A percentile compares a stretch with the other conserved stretches of the same genome.
phyloP scores from a whole-genome alignment of 306 rosid species.

The Cicer chorassanicum region DNA sequence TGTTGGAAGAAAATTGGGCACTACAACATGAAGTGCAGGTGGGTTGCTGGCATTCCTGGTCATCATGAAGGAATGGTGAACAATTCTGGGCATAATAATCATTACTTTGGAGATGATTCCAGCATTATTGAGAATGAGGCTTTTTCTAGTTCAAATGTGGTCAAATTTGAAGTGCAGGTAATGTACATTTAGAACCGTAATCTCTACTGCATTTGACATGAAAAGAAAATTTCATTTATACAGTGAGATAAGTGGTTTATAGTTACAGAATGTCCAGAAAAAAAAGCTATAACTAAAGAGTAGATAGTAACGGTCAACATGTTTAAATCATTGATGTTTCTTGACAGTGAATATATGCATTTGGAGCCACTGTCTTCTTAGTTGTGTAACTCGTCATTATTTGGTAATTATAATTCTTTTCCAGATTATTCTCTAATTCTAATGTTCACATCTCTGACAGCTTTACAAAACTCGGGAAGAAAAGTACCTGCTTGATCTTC shows the following conservation, averaged over 20 bases:
- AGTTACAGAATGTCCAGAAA: not conserved
- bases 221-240: not conserved
- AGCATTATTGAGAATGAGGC: conserved; percentile 66
- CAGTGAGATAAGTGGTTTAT: conserved; percentile 8
- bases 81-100: conserved; percentile 60
- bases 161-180: conserved; percentile 98
- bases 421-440: conserved; percentile 4
- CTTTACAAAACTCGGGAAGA: conserved; percentile 85
- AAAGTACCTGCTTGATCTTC: conserved; percentile 93
- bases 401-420: conserved; percentile 4
- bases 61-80: conserved; percentile 69
- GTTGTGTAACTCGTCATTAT: conserved; percentile 1
- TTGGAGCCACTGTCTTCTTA: not conserved
- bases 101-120: conserved; percentile 71
- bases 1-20: conserved; percentile 96
- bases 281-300: not conserved
- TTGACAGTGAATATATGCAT: not conserved
- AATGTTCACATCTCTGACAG: conserved; percentile 52
- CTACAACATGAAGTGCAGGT: conserved; percentile 96
- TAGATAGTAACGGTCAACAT: not conserved
- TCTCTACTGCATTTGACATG: conserved; percentile 25
- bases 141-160: conserved; percentile 60
- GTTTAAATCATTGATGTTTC: conserved; percentile 24
- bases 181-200: conserved; percentile 16
- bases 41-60: conserved; percentile 63